Base-by-base conservation (phyloP, 352 stramenopile genomes). In the Phytophthora podocarpi region DNA sequence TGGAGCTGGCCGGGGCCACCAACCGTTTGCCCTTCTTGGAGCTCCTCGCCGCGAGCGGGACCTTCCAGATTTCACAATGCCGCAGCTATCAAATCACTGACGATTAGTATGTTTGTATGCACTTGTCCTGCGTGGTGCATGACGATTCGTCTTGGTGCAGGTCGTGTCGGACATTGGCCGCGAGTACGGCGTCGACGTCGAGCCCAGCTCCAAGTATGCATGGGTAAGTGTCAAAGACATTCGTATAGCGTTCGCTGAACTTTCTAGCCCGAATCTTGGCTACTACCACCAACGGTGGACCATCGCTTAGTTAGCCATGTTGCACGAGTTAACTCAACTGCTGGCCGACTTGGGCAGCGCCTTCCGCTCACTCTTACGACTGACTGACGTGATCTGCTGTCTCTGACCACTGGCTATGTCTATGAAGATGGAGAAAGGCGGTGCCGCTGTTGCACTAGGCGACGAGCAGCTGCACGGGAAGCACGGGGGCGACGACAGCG, bases 341-440 rank as follows among this genome's bases (percentile, higher is more conserved):
- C 42, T 40, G 49, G 28, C 42, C 43, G 24, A 43, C 41, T 34
- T 20, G 47, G 24, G 26, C 32, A 34, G 55, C 48, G 55, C 31
- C 13, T 55, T 45, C 21, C 26, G 43, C 42, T 60, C 21, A 43
- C 20, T 41, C 23, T 53, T 32, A 27, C 51, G 51, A 76, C 67
- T 76, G 41, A 75, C 52, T 64, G 41, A 60, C 54, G 54, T 62
- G 63, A 69, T 71, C 55, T 78, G 64, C 51, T 76, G 53, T 68
- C 49, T 58, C 16, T 76, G 64, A 67, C 65, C 63, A 70, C 66
- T 76, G 68, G 68, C 68, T 76, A 76, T 76, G 68, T 76, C 48
- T 63, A 67, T 68, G 31, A 64, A 78, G 70, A 74, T 78, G 65
- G 70, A 78, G 70, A 78, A 74, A 78, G 70, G 70, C 70, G 70